Conservation (phyloP, 768 basidiomycete genomes). For the Mycena olivaceomarginata region DNA sequence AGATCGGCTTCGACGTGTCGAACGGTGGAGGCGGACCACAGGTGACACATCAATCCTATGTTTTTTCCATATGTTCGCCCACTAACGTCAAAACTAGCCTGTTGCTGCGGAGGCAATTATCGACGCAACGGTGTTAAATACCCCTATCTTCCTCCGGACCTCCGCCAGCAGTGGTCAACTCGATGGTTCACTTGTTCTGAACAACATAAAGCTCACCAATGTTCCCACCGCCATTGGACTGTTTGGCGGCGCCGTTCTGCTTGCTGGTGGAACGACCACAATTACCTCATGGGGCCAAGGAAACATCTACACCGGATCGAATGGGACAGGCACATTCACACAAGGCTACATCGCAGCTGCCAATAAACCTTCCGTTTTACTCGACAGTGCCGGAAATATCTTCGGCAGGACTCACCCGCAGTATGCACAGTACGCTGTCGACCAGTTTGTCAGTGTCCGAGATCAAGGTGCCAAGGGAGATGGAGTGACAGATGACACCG, state of each 20-base stretch:
- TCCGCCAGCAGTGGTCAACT: slow-evolving; percentile 68
- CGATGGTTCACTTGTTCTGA: slow-evolving; percentile 76
- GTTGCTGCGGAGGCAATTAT: slow-evolving; percentile 78
- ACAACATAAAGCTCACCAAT: slow-evolving; percentile 72
- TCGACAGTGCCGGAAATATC: slow-evolving; percentile 75
- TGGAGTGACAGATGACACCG: slow-evolving; percentile 86
- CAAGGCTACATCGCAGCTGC: slow-evolving; percentile 70
- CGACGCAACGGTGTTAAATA: slow-evolving; percentile 76
- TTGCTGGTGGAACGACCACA: slow-evolving; percentile 75
- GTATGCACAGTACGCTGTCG: slow-evolving; percentile 75
- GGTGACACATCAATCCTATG: slow-evolving; percentile 64
- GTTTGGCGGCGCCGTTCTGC: slow-evolving; percentile 68
- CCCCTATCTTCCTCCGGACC: slow-evolving; percentile 76
- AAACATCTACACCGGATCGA: slow-evolving; percentile 78
- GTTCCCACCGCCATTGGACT: slow-evolving; percentile 78
- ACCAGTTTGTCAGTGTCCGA: slow-evolving; percentile 84
- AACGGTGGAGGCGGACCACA: slow-evolving; percentile 63
- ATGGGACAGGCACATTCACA: slow-evolving; percentile 62
- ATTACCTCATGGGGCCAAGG: slow-evolving; percentile 87
- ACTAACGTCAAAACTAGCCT: slow-evolving; percentile 56
- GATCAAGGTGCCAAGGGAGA: slow-evolving; percentile 83
- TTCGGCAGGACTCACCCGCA: slow-evolving; percentile 81
- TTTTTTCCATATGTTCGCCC: slow-evolving; percentile 53
- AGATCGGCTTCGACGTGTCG: slow-evolving; percentile 70
- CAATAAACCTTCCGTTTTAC: slow-evolving; percentile 72